Evolutionary conservation across 140 eudicot species (phyloP).

Genomic region (Ambrosia hybrid): DNA sequence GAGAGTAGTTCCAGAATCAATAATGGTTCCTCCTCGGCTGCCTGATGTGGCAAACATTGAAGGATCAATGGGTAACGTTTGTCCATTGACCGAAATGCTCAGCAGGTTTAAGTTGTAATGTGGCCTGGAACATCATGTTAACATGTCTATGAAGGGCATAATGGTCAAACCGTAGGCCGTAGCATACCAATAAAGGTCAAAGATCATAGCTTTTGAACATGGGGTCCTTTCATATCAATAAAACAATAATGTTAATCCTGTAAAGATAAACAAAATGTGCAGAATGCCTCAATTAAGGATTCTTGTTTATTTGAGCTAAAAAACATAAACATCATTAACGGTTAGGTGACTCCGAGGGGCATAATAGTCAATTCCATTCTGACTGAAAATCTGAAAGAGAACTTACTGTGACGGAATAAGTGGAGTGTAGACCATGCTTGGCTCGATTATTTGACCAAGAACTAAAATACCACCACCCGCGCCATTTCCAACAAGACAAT

Average conservation of each 20-base stretch:
- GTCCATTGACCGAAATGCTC: constrained; percentile 82
- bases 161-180: not conserved
- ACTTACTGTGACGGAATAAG: constrained; percentile 91
- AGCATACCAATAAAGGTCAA: constrained; percentile 11
- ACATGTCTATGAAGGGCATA: constrained; percentile 14
- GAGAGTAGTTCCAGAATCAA: too few species aligned
- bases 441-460: constrained; percentile 88
- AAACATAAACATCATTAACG: not conserved
- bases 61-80: constrained; percentile 63
- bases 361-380: constrained; percentile 2
- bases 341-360: not conserved
- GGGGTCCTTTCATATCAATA: constrained; percentile 11
- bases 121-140: constrained; percentile 54
- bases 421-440: constrained; percentile 86
- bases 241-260: not conserved
- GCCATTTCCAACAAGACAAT: constrained; percentile 76
- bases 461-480: constrained; percentile 94
- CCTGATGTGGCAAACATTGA: constrained; percentile 74
- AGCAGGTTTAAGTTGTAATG: constrained; percentile 82
- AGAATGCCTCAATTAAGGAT: not conserved
- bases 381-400: constrained; percentile 29
- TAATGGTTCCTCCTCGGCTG: constrained; percentile 4
- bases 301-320: not conserved
- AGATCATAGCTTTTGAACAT: not conserved
- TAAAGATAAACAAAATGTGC: not conserved